Evolutionary conservation across 2,329 filamentous ascomycete genomes (phyloP).

Genomic region (Aureobasidium namibiae): DNA sequence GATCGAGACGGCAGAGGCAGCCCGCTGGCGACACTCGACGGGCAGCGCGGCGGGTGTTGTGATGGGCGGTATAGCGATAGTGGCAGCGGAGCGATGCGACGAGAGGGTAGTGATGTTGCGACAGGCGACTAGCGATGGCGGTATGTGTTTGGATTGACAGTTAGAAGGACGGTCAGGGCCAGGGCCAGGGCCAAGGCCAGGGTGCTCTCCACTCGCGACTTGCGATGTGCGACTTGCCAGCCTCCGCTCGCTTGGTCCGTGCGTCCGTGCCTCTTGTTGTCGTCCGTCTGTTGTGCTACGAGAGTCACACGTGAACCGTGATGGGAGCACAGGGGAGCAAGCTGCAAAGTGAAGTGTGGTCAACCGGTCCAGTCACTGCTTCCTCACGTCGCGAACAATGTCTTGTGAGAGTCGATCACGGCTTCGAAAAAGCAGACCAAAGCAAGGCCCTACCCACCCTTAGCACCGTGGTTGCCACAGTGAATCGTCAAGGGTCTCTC

Average conservation of each 20-base stretch:
- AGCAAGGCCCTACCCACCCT: background rate
- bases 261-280: background rate
- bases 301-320: background rate
- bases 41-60: background rate
- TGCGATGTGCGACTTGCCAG: background rate
- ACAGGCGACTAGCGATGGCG: background rate
- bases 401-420: background rate
- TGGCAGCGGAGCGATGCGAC: conserved; percentile 2
- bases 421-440: background rate
- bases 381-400: background rate
- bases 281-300: background rate
- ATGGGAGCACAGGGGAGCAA: background rate
- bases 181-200: background rate
- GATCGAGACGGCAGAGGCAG: background rate
- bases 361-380: background rate
- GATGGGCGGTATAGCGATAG: background rate
- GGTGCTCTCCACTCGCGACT: background rate
- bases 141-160: conserved; percentile 11
- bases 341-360: background rate
- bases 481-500: conserved; percentile 9
- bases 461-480: background rate
- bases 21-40: background rate
- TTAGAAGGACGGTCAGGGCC: background rate
- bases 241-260: background rate
- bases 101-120: background rate